Conservation (phyloP, 2,329 filamentous ascomycete genomes). For the Sclerotinia minor region DNA sequence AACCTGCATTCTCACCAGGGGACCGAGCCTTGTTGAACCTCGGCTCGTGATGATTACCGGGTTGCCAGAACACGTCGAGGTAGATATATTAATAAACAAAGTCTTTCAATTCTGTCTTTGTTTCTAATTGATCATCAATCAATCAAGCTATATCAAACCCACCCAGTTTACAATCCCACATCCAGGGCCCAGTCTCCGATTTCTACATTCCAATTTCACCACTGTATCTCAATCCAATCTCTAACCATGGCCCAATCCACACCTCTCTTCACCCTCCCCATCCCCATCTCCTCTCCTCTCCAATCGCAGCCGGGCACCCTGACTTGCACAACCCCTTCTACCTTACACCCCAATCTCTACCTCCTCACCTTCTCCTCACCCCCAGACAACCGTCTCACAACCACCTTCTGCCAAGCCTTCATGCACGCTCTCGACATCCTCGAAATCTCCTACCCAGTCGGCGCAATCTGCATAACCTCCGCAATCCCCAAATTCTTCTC, state of each 20-base stretch:
- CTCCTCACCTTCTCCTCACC: constrained; percentile 70
- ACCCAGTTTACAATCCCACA: not conserved
- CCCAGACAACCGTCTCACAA: constrained; percentile 74
- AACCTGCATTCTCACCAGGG: not conserved
- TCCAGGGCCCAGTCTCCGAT: not conserved
- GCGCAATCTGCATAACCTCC: constrained; percentile 76
- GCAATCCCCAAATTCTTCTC: constrained; percentile 77
- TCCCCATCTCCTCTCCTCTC: constrained; percentile 48
- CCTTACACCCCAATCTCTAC: constrained; percentile 54
- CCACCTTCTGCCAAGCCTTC: constrained; percentile 65
- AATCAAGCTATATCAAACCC: not conserved
- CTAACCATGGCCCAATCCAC: constrained; percentile 29
- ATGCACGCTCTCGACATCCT: constrained; percentile 73
- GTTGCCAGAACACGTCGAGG: not conserved
- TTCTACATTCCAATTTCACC: constrained; percentile 1
- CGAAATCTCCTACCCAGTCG: constrained; percentile 62
- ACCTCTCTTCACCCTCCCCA: constrained; percentile 59
- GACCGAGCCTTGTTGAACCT: constrained; percentile 8
- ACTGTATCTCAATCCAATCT: not conserved
- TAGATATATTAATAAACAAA: not conserved
- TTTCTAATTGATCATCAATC: not conserved
- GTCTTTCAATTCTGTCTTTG: not conserved
- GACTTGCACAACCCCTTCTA: constrained; percentile 59
- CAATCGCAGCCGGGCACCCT: constrained; percentile 55
- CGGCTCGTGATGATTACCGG: constrained; percentile 12